Conservation (phyloP, 306 rosid genomes). For the Spatholobus suberectus region DNA sequence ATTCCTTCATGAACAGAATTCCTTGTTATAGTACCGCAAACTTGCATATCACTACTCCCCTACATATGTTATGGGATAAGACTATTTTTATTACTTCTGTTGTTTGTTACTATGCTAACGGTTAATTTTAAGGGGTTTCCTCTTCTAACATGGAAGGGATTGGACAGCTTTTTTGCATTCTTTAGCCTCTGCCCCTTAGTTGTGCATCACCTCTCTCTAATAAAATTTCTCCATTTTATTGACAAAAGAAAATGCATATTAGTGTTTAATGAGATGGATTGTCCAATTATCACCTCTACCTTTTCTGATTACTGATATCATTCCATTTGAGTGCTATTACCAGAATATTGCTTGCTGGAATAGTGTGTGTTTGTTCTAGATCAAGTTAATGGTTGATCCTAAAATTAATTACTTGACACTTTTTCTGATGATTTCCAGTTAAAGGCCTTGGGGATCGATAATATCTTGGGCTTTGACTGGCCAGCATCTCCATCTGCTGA, state of each 20-base stretch:
- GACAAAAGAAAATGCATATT: neutral
- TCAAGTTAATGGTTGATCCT: constrained; percentile 14
- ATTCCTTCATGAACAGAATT: constrained; percentile 10
- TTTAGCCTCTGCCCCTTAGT: constrained; percentile 15
- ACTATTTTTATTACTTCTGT: neutral
- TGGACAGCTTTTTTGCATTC: neutral
- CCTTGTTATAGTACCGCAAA: neutral
- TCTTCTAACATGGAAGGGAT: neutral
- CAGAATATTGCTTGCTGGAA: neutral
- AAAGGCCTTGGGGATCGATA: constrained; percentile 94
- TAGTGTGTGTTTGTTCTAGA: neutral
- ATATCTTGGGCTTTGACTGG: constrained; percentile 96
- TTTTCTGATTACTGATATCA: constrained; percentile 13
- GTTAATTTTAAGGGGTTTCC: neutral
- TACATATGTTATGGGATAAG: neutral
- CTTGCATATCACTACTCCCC: neutral
- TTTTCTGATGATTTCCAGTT: constrained; percentile 60
- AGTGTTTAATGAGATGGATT: constrained; percentile 13
- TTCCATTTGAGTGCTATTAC: constrained; percentile 3
- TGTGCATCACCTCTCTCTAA: constrained; percentile 12
- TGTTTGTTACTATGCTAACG: neutral
- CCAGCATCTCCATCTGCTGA: constrained; percentile 96
- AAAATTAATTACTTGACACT: constrained; percentile 33
- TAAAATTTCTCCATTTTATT: constrained; percentile 1
- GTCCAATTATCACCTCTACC: neutral